Conservation (phyloP, 202 grass and related monocot genomes). For the Setaria italica region DNA sequence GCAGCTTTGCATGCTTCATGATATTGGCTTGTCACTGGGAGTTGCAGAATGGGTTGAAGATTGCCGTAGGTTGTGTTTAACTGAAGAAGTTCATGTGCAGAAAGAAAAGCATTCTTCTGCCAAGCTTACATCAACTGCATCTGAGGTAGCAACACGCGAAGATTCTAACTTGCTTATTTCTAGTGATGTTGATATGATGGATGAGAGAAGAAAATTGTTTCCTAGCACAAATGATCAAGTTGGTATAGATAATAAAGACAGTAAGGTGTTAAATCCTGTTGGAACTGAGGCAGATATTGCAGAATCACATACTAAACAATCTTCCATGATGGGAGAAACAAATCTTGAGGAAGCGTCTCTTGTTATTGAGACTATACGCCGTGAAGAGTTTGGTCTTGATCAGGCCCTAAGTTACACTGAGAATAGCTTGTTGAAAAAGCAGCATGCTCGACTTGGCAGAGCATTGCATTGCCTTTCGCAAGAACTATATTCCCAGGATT, state of each 20-base stretch:
- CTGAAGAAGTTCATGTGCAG: conserved; percentile 43
- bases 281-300: conserved; percentile 31
- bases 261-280: conserved; percentile 40
- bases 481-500: conserved; percentile 96
- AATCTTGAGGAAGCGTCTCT: conserved; percentile 58
- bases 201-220: conserved; percentile 37
- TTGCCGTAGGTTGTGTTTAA: conserved; percentile 65
- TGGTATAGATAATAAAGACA: conserved; percentile 27
- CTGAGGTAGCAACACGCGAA: conserved; percentile 28
- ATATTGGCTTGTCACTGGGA: conserved; percentile 89
- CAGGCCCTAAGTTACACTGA: conserved; percentile 57
- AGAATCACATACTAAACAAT: conserved; percentile 36
- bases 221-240: conserved; percentile 37
- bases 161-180: conserved; percentile 38
- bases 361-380: conserved; percentile 81
- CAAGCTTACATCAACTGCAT: conserved; percentile 43
- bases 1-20: conserved; percentile 92
- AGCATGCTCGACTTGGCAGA: conserved; percentile 96
- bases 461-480: conserved; percentile 95
- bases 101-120: conserved; percentile 41
- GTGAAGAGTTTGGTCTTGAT: conserved; percentile 94
- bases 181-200: conserved; percentile 27
- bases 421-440: conserved; percentile 78
- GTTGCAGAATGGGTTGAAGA: conserved; percentile 83
- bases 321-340: conserved; percentile 38